Conservation (phyloP, 495 filamentous ascomycete genomes). For the Trichodelitschia bisporula region DNA sequence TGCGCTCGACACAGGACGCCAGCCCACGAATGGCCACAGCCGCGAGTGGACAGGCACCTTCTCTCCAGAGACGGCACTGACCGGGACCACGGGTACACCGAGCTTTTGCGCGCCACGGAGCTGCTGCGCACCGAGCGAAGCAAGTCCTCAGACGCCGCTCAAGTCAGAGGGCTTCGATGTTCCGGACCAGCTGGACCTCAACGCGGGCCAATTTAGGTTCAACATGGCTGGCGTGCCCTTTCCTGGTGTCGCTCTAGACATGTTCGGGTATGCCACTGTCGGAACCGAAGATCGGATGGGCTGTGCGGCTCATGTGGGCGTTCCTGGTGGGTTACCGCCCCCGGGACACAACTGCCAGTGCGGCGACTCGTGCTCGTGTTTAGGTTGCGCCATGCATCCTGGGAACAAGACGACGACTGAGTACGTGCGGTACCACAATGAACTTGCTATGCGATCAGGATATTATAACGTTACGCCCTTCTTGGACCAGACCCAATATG, state of each 20-base stretch:
- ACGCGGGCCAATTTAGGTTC: not conserved
- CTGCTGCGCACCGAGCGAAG: no score
- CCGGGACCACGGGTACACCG: no score
- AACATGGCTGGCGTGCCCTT: not conserved
- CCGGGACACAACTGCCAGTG: constrained; percentile 11
- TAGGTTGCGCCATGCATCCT: constrained; percentile 12
- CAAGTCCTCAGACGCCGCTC: no score
- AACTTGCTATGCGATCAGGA: constrained; percentile 6
- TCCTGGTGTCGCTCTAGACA: not conserved
- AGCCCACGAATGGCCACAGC: no score
- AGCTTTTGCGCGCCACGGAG: no score
- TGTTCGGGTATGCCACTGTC: not conserved
- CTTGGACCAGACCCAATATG: constrained; percentile 1
- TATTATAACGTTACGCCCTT: constrained; percentile 2
- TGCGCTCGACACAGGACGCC: no score
- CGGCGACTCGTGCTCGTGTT: constrained; percentile 10
- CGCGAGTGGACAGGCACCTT: no score
- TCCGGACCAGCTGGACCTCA: no score
- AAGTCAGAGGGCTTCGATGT: no score
- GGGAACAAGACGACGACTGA: constrained; percentile 11
- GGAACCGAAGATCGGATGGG: not conserved
- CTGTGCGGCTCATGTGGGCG: not conserved
- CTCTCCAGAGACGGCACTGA: no score
- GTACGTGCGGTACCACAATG: constrained; percentile 8
- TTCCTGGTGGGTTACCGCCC: not conserved